phyloP scores from a whole-genome alignment of 2,329 filamentous ascomycete genomes.

The Penicillium sp. region DNA sequence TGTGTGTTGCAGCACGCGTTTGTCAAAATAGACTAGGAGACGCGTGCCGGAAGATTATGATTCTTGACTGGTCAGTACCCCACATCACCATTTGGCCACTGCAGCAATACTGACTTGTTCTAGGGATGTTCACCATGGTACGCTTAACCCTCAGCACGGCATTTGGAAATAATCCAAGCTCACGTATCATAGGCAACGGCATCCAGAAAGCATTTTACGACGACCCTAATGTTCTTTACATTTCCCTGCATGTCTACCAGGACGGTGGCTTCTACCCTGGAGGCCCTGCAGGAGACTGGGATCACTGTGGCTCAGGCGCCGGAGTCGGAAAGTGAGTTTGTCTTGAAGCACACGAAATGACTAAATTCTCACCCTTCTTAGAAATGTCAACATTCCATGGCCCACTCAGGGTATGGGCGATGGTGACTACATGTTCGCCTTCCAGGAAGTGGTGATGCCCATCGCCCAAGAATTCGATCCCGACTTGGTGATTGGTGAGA shows the following conservation, averaged over 20 bases:
- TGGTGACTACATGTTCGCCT: slow-evolving; percentile 93
- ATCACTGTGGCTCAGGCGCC: slow-evolving; percentile 57
- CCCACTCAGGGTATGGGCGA: slow-evolving; percentile 78
- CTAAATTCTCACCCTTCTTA: slow-evolving; percentile 25
- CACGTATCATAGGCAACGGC: slow-evolving; percentile 67
- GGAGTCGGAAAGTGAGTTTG: slow-evolving; percentile 54
- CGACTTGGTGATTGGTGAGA: slow-evolving; percentile 74
- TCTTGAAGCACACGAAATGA: not conserved
- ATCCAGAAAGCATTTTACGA: slow-evolving; percentile 95
- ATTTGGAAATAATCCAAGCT: slow-evolving; percentile 20
- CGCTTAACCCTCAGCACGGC: slow-evolving; percentile 1
- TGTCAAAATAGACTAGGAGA: slow-evolving; percentile 81
- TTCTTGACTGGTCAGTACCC: slow-evolving; percentile 83
- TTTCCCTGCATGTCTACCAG: slow-evolving; percentile 87
- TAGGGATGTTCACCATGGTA: slow-evolving; percentile 67
- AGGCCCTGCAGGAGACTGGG: slow-evolving; percentile 56
- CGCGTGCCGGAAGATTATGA: slow-evolving; percentile 80
- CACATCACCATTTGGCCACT: not conserved
- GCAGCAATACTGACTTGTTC: slow-evolving; percentile 19
- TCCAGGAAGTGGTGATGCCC: slow-evolving; percentile 94
- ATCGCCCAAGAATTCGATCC: slow-evolving; percentile 91
- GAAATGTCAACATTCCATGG: slow-evolving; percentile 69
- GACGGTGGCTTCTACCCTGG: slow-evolving; percentile 82
- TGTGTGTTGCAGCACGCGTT: slow-evolving; percentile 84
- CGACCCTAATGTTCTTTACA: slow-evolving; percentile 91